Conservation (phyloP, 2,329 filamentous ascomycete species). For the Fusarium zealandicum region DNA sequence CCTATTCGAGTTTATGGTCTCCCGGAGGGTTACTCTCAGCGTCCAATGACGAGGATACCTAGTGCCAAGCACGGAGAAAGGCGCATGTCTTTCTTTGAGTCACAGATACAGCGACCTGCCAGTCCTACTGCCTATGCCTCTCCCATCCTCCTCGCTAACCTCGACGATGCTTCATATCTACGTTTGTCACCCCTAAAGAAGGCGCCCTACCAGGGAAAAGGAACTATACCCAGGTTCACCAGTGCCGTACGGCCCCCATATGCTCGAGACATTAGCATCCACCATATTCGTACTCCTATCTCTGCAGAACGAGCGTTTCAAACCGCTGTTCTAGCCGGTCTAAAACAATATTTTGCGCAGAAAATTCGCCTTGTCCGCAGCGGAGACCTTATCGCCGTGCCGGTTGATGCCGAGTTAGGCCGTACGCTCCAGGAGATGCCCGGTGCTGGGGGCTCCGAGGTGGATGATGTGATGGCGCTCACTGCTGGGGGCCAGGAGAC, state of each 20-base stretch:
- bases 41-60: conserved; percentile 67
- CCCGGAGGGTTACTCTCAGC: conserved; percentile 74
- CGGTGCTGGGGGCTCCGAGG: conserved; percentile 65
- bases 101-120: conserved; percentile 68
- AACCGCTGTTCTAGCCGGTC: conserved; percentile 81
- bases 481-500: conserved; percentile 50
- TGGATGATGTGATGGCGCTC: conserved; percentile 73
- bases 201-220: conserved; percentile 56
- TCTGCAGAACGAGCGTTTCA: conserved; percentile 87
- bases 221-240: conserved; percentile 63
- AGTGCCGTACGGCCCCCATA: conserved; percentile 64
- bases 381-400: conserved; percentile 87
- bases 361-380: conserved; percentile 83
- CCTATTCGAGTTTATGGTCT: conserved; percentile 89
- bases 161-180: conserved; percentile 79
- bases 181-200: conserved; percentile 76
- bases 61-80: conserved; percentile 61
- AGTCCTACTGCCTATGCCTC: conserved; percentile 77
- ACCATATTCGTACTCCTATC: conserved; percentile 87
- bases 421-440: conserved; percentile 79
- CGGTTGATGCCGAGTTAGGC: conserved; percentile 85
- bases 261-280: conserved; percentile 80
- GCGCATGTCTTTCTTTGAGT: conserved; percentile 69
- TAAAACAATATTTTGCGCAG: conserved; percentile 88
- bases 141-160: conserved; percentile 84